Conservation (phyloP, 352 stramenopile genomes). For the Blastocystis sp. region DNA sequence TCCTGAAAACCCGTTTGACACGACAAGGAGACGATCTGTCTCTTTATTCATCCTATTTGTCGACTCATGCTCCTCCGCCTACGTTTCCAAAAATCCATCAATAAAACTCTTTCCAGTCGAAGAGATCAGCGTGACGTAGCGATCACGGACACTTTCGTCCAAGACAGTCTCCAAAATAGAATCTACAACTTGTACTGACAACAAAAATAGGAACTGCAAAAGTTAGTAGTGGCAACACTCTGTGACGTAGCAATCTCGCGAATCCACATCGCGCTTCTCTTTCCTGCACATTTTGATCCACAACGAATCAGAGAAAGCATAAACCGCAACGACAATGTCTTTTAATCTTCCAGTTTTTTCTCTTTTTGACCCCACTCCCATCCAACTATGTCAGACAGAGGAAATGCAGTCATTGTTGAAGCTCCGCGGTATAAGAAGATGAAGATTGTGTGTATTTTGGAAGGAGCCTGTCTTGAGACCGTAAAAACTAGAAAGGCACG, state of each 20-base stretch:
- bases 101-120: constrained; percentile 15
- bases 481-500: constrained; percentile 93
- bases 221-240: background rate
- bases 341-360: background rate
- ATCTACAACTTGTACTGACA: background rate
- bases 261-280: background rate
- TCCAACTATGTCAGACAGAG: constrained; percentile 26
- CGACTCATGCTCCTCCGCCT: background rate
- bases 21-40: background rate
- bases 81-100: constrained; percentile 48
- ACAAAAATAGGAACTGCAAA: background rate
- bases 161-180: constrained; percentile 11
- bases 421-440: constrained; percentile 56
- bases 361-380: background rate
- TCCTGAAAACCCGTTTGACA: constrained; percentile 26
- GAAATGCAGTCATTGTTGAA: constrained; percentile 51
- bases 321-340: background rate
- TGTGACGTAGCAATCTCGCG: background rate
- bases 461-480: constrained; percentile 95
- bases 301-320: constrained; percentile 6
- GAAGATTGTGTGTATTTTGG: constrained; percentile 90
- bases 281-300: background rate
- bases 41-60: constrained; percentile 16
- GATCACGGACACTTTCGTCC: background rate
- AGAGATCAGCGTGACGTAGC: constrained; percentile 16